Conservation (phyloP, 768 basidiomycete species). For the Hemileccinum impolitum region DNA sequence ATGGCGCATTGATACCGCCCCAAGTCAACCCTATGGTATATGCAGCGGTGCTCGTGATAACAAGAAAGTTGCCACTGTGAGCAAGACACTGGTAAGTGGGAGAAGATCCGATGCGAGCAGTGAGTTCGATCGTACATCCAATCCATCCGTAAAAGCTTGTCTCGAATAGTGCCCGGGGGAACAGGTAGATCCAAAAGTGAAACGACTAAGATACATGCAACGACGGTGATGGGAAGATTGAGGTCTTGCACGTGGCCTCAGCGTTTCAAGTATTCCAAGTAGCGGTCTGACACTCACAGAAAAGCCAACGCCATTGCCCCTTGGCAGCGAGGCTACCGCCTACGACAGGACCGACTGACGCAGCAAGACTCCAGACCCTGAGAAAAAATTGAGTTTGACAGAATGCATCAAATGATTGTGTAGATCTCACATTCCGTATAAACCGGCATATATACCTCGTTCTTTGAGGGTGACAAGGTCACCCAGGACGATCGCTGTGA, state of each 20-base stretch:
- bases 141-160: conserved; percentile 40
- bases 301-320: conserved; percentile 40
- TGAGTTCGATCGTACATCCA: conserved; percentile 36
- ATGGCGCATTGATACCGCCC: conserved; percentile 44
- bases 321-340: conserved; percentile 33
- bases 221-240: conserved; percentile 37
- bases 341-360: conserved; percentile 34
- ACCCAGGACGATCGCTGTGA: conserved; percentile 40
- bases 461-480: conserved; percentile 47
- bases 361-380: conserved; percentile 36
- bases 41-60: conserved; percentile 35
- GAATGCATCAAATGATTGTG: neutral
- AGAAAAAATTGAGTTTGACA: neutral
- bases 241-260: conserved; percentile 27
- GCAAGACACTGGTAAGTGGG: neutral
- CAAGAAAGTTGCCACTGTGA: conserved; percentile 39
- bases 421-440: conserved; percentile 34
- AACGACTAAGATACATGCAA: conserved; percentile 27
- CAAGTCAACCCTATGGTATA: conserved; percentile 45
- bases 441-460: conserved; percentile 38
- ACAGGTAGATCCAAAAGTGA: conserved; percentile 33
- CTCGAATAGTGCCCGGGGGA: conserved; percentile 31
- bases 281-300: conserved; percentile 26
- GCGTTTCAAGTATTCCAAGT: neutral
- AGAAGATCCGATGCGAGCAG: no score